These are phyloP conservation scores for Ustilago trichophora DNA, from an alignment of 1,284 basidiomycete genomes.

Conservation along the genomic window DNA sequence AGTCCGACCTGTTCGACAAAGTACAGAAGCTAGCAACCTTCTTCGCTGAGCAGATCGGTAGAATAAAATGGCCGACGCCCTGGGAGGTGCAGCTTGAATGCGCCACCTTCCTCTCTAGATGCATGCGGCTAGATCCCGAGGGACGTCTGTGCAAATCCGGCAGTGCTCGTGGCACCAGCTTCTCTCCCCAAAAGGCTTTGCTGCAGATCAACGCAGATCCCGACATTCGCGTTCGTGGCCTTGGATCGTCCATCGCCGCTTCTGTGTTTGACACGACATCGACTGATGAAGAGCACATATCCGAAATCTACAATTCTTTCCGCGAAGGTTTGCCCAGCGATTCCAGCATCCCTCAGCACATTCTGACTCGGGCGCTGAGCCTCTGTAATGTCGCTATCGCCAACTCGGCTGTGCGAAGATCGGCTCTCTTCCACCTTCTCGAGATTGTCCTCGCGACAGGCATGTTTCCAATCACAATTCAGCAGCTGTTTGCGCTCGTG, in stretches of 20 bases:
- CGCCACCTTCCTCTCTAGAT: conserved; percentile 72
- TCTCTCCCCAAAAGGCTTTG: conserved; percentile 12
- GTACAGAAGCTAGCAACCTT: conserved; percentile 32
- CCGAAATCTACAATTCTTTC: conserved; percentile 38
- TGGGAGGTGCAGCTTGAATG: conserved; percentile 68
- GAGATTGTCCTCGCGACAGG: conserved; percentile 70
- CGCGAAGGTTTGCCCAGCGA: conserved; percentile 32
- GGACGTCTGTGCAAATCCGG: conserved; percentile 7
- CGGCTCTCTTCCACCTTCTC: conserved; percentile 85
- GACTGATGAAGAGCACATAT: conserved; percentile 11
- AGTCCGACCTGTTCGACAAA: conserved; percentile 36
- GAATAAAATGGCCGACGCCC: conserved; percentile 23
- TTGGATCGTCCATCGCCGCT: conserved; percentile 75
- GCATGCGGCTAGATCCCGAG: conserved; percentile 62
- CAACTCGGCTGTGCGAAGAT: conserved; percentile 81
- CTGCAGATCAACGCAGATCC: conserved; percentile 70
- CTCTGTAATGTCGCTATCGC: conserved; percentile 85
- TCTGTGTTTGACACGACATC: conserved; percentile 68
- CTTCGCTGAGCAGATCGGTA: conserved; percentile 34
- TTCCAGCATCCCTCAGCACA: conserved; percentile 74
- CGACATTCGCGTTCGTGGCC: conserved; percentile 87
- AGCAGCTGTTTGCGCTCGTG: conserved; percentile 74
- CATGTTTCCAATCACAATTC: conserved; percentile 73
- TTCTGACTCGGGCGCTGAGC: conserved; percentile 80
- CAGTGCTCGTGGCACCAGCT: conserved; percentile 6